Percentiles rank a stretch among this genome's conserved stretches.
Evolutionary conservation across 805 yeast genomes (phyloP).

Genomic region (Vanderwaltozyma yarrowii): DNA sequence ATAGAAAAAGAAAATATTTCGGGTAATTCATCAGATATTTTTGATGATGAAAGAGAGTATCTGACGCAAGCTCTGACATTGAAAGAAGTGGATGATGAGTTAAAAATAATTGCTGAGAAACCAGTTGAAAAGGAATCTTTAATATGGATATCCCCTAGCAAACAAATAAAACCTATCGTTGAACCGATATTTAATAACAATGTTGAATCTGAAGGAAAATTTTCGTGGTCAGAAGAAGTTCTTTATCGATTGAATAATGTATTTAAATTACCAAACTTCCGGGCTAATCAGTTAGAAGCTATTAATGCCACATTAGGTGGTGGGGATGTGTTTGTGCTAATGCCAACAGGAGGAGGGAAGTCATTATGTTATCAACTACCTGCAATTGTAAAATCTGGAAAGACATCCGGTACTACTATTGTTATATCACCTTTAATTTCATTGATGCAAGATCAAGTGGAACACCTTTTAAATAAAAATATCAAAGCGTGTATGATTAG

Average conservation of each 20-base stretch:
- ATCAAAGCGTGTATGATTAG: constrained; percentile 85
- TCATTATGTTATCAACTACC: constrained; percentile 94
- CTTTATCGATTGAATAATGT: constrained; percentile 42
- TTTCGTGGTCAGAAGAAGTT: constrained; percentile 64
- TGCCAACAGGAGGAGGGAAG: constrained; percentile 99
- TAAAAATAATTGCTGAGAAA: constrained; percentile 24
- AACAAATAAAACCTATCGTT: neutral
- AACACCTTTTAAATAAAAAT: constrained; percentile 55
- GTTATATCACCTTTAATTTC: constrained; percentile 94
- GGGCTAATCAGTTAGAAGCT: constrained; percentile 84
- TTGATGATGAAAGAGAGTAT: constrained; percentile 29
- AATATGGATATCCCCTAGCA: neutral
- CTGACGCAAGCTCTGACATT: constrained; percentile 15
- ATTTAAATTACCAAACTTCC: constrained; percentile 58
- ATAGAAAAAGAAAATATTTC: constrained; percentile 23
- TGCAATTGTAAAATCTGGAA: constrained; percentile 69
- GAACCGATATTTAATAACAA: neutral
- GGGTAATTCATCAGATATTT: constrained; percentile 12
- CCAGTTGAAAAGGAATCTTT: neutral
- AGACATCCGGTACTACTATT: constrained; percentile 74
- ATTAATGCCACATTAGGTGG: constrained; percentile 68
- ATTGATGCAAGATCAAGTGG: constrained; percentile 95
- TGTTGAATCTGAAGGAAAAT: neutral
- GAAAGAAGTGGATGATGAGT: constrained; percentile 3
- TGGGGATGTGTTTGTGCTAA: constrained; percentile 81